phyloP scores from a whole-genome alignment of 306 rosid genomes.

The Crotalaria pallida region DNA sequence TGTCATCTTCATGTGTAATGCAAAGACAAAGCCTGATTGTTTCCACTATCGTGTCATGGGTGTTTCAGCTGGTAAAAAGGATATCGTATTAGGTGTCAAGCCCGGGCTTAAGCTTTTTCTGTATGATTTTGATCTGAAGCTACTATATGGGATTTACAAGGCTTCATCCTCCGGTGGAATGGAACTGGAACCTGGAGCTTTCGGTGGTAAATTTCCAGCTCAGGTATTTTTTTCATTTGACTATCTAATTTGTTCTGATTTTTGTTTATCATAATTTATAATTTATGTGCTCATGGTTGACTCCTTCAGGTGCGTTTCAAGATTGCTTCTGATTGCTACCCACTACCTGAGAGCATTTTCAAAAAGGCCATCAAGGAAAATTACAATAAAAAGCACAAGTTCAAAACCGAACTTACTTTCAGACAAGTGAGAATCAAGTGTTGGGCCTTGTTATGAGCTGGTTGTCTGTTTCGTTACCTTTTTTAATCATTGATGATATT shows the following conservation, averaged over 20 bases:
- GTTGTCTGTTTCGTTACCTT: background rate
- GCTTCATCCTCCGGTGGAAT: slow-evolving; percentile 81
- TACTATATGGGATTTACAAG: slow-evolving; percentile 71
- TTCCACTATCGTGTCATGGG: slow-evolving; percentile 74
- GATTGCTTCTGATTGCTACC: slow-evolving; percentile 64
- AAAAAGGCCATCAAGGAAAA: slow-evolving; percentile 79
- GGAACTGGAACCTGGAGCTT: slow-evolving; percentile 86
- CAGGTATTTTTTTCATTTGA: slow-evolving; percentile 48
- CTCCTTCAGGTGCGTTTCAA: slow-evolving; percentile 72
- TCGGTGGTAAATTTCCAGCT: slow-evolving; percentile 82
- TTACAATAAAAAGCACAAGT: slow-evolving; percentile 59
- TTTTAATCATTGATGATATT: background rate
- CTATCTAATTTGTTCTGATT: background rate
- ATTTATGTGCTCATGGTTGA: slow-evolving; percentile 15
- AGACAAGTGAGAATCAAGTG: slow-evolving; percentile 52
- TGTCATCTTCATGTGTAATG: slow-evolving; percentile 88
- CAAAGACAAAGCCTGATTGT: slow-evolving; percentile 92
- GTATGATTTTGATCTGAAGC: slow-evolving; percentile 85
- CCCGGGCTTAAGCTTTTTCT: slow-evolving; percentile 80
- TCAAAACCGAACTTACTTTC: slow-evolving; percentile 69
- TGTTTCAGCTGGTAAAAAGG: slow-evolving; percentile 58
- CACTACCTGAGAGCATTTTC: slow-evolving; percentile 77
- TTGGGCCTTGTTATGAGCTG: background rate
- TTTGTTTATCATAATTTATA: slow-evolving; percentile 3
- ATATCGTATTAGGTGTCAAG: slow-evolving; percentile 50